These are phyloP conservation scores for Citrus sp. DNA, from an alignment of 345 rosid species.

Conservation along the genomic window DNA sequence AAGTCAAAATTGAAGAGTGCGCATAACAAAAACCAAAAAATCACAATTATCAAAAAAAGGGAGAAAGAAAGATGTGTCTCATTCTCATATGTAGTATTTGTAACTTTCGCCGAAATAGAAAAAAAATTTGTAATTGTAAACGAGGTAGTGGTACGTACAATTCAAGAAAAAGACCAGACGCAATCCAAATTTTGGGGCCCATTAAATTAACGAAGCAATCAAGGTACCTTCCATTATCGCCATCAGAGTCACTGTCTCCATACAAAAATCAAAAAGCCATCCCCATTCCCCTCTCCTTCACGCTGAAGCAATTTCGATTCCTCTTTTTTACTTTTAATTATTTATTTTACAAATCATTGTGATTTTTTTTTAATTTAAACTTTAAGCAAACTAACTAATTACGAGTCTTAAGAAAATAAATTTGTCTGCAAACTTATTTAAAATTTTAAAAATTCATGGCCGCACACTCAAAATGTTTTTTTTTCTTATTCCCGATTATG, in stretches of 20 bases:
- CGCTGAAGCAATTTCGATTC: conserved; percentile 23
- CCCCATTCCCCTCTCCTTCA: conserved; percentile 19
- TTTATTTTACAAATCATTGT: too few relatives aligned
- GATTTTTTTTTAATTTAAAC: too few relatives aligned
- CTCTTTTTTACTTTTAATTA: not conserved
- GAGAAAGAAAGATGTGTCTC: not conserved
- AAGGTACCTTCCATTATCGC: not conserved
- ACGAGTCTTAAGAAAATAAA: too few relatives aligned
- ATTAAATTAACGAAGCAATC: not conserved
- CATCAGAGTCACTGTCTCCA: not conserved
- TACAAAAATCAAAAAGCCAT: not conserved
- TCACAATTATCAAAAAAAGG: not conserved
- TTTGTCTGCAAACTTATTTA: too few relatives aligned
- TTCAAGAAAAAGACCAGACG: not conserved
- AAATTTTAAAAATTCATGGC: too few relatives aligned
- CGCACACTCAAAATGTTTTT: too few relatives aligned
- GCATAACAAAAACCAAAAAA: not conserved
- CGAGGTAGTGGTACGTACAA: not conserved
- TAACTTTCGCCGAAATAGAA: not conserved
- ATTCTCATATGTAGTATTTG: too few relatives aligned
- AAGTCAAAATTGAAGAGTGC: not conserved
- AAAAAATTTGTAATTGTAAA: not conserved
- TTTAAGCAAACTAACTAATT: too few relatives aligned
- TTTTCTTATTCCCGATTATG: too few relatives aligned
- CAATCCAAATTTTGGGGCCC: not conserved